Conservation (phyloP, 75 land plant genomes). For the Sequoiadendron giganteum region DNA sequence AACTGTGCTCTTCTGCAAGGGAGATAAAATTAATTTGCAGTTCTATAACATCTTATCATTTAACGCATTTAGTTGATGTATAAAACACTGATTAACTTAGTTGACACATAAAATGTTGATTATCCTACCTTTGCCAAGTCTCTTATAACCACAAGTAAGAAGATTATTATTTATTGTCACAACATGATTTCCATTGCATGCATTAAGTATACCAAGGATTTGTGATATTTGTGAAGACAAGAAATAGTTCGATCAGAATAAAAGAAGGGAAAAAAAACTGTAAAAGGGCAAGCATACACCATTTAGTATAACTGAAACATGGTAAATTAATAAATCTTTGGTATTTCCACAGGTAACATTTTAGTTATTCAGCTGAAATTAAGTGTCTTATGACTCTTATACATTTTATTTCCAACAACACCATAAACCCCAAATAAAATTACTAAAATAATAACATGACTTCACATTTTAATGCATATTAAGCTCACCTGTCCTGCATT, state of each 20-base stretch:
- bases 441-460: not conserved
- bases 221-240: not conserved
- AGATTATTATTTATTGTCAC: not conserved
- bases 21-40: not conserved
- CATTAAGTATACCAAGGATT: not conserved
- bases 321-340: not conserved
- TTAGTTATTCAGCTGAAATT: not conserved
- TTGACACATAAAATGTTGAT: too few species aligned
- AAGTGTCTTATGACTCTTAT: not conserved
- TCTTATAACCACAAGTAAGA: not conserved
- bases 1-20: not conserved
- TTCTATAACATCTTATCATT: conserved; percentile 1
- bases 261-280: not conserved
- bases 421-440: not conserved
- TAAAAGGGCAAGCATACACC: not conserved
- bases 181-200: not conserved
- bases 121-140: not conserved
- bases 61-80: not conserved
- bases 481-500: conserved; percentile 94
- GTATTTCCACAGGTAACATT: not conserved
- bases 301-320: not conserved
- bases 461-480: not conserved
- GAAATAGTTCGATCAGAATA: not conserved
- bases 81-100: too few species aligned
- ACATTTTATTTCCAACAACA: not conserved